Percentiles rank a stretch among this genome's conserved stretches.
Conservation (phyloP, 768 basidiomycete genomes). For the Suillus placidus region DNA sequence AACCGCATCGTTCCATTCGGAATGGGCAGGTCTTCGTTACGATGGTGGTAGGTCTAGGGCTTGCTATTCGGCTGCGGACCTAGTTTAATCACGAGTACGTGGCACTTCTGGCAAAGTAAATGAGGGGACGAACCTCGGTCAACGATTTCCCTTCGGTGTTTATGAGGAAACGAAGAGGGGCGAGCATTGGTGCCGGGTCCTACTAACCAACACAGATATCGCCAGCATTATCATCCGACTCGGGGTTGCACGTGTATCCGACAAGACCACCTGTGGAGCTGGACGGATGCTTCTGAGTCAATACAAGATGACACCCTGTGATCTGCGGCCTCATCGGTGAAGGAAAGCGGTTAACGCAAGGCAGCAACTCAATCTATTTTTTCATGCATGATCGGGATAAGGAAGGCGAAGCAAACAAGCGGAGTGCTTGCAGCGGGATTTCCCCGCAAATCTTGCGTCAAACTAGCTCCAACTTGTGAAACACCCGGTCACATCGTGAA, state of each 20-base stretch:
- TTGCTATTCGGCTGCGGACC: neutral
- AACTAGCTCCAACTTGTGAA: neutral
- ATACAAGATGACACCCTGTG: neutral
- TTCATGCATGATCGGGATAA: neutral
- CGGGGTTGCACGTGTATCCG: neutral
- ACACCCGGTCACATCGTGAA: neutral
- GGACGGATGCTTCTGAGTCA: neutral
- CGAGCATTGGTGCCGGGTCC: neutral
- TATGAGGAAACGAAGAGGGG: constrained; percentile 8
- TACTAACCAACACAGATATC: constrained; percentile 3
- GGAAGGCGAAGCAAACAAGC: neutral
- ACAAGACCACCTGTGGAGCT: neutral
- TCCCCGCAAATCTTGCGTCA: neutral
- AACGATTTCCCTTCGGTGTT: constrained; percentile 8
- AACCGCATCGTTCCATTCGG: neutral
- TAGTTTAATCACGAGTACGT: neutral
- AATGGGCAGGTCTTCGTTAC: neutral
- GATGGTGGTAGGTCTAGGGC: neutral
- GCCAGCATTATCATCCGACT: constrained; percentile 3
- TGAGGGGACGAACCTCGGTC: neutral
- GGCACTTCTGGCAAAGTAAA: neutral
- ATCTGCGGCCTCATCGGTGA: constrained; percentile 2
- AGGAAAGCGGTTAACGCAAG: neutral
- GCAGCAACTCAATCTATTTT: constrained; percentile 5
- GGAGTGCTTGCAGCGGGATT: neutral